Evolutionary conservation across 1,284 basidiomycete genomes (phyloP), one percentile per base, ranked within the genome.

Genomic region (Fomitopsis betulina): DNA sequence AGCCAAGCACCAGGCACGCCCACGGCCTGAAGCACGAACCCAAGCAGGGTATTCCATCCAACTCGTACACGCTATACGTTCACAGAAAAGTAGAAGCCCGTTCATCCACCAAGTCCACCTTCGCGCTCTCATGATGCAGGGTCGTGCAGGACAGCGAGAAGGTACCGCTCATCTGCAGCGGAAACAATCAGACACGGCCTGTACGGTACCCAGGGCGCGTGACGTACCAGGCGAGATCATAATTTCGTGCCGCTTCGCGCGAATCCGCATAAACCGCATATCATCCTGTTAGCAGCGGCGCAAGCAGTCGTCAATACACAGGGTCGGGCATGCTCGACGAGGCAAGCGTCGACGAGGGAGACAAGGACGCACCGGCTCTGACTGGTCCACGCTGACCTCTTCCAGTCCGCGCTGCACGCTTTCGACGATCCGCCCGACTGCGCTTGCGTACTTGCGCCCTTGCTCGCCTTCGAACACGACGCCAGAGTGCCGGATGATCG

Each of bases 161-260:
- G 76, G 74, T 89, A 94, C 66, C 83, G 80, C 60, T 90, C 86
- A 66, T 93, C 93, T 94, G 70, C 5, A 23, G n/a, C 17, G 19
- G 57, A 55, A 19, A 5, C 49, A n/a, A 50, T 32, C 15, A 27
- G 42, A 25, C 30, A 17, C 49, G 50, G 25, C 21, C 6, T 27
- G 12, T 19, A n/a, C 19, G 49, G 30, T 37, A 6, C 35, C 35
- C 35, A 37, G 42, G 23, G 43, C 50, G 47, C 49, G 13, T 40
- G 37, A 76, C 85, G 47, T 59, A 94, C 94, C 91, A 60, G 94
- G 94, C 3, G 94, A 94, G 61, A 97, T 94, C 85, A 97, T 93
- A 59, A 97, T 79, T 70, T 97, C 95, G 71, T 97, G 94, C 58
- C 89, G 82, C 70, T 86, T 92, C 55, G 94, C 96, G 53, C 95